Evolutionary conservation across 495 filamentous ascomycete species (phyloP), one percentile per base, ranked within the genome.

Genomic region (Penicillium canariense): DNA sequence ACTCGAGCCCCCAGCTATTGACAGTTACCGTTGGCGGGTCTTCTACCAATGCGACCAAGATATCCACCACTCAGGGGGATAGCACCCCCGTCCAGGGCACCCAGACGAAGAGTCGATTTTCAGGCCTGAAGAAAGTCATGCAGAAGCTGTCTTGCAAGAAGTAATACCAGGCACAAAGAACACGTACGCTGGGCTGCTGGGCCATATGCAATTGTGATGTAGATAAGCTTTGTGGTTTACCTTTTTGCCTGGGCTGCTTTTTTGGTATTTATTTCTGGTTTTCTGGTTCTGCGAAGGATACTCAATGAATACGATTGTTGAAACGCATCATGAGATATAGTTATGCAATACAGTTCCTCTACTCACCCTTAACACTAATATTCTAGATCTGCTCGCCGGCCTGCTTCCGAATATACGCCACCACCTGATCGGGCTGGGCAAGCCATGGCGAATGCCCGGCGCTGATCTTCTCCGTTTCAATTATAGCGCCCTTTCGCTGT

Each of bases 11-110:
- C 3, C 51, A 65, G 50, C 56, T 84, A 35, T 77, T 88, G 50
- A 83, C 81, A 0, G 77, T 91, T 11, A 76, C 80, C 20, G 71
- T 91, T 28, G 86, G 87, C 10, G 87, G 87, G 12, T 28, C 18
- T 7, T 26, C 48, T 3, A 63, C 42, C n/a, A 52, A 39, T 18
- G 49, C 59, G 23, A 52, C 45, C 8, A 50, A 49, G 4, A 43
- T 50, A 5, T 25, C 44, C 48, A 28, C 22, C 1, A 36, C 40
- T 3, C 43, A 49, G 18, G 39, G 10, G 15, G 4, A 40, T 38
- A 38, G 11, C n/a, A 15, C 20, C 1, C 45, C 45, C 12, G 12
- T 22, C 0, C 44, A 26, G 25, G 38, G 9, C 2, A 38, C 8
- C 7, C 25, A 42, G 39, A 65, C 55, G 22, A 32, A 64, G 20